phyloP scores from a whole-genome alignment of 2,329 filamentous ascomycete genomes.

The Arthrobotrys pseudoclavata region DNA sequence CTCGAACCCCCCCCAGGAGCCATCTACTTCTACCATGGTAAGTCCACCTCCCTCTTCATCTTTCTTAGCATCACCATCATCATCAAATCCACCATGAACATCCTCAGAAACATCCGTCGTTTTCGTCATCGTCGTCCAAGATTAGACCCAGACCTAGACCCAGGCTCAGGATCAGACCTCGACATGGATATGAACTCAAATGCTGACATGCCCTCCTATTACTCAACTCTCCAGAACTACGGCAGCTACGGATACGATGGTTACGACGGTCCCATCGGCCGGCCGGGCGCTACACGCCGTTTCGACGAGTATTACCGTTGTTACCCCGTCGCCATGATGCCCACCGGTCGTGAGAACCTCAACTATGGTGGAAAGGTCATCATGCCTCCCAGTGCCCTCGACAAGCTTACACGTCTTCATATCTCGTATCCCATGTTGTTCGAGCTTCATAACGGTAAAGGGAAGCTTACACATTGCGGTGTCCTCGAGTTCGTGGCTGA shows the following conservation, averaged over 20 bases:
- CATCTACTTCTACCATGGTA: constrained; percentile 22
- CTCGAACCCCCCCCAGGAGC: neutral
- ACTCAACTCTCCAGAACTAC: constrained; percentile 61
- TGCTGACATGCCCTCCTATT: constrained; percentile 64
- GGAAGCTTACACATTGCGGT: constrained; percentile 88
- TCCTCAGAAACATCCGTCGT: constrained; percentile 4
- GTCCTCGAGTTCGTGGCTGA: constrained; percentile 98
- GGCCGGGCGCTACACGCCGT: constrained; percentile 73
- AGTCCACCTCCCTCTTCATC: neutral
- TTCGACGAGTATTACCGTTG: constrained; percentile 99
- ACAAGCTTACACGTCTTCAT: constrained; percentile 95
- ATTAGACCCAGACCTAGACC: neutral
- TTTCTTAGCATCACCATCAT: neutral
- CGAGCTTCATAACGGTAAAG: constrained; percentile 90
- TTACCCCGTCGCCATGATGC: constrained; percentile 95
- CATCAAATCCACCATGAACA: constrained; percentile 2
- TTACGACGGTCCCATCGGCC: constrained; percentile 29
- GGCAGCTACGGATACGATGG: constrained; percentile 68
- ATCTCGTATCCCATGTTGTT: constrained; percentile 98
- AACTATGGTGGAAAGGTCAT: constrained; percentile 99
- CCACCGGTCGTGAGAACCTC: constrained; percentile 85
- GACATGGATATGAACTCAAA: neutral
- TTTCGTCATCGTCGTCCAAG: neutral
- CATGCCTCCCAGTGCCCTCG: constrained; percentile 92
- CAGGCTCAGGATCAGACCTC: neutral